These are phyloP conservation scores for Chenopodium formosanum DNA, from an alignment of 148 eudicot genomes.

Conservation along the genomic window DNA sequence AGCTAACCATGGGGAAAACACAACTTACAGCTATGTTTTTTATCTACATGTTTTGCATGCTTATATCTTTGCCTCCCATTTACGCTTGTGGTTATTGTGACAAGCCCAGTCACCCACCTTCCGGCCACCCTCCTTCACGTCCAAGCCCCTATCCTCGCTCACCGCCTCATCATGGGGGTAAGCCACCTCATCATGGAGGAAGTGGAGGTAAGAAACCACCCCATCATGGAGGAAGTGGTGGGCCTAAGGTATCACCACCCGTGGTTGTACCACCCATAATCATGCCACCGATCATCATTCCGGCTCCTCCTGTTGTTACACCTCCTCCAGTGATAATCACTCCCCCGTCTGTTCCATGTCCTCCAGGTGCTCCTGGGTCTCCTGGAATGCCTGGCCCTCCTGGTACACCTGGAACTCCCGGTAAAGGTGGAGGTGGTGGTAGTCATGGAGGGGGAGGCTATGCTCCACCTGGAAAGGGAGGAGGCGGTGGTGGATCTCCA, in stretches of 20 bases:
- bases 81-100: slow-evolving; percentile 62
- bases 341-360: slow-evolving; percentile 45
- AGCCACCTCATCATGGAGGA: slow-evolving; percentile 24
- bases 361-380: slow-evolving; percentile 33
- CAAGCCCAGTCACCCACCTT: slow-evolving; percentile 48
- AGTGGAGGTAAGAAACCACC: slow-evolving; percentile 19
- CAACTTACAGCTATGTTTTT: slow-evolving; percentile 45
- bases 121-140: slow-evolving; percentile 12
- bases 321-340: slow-evolving; percentile 44
- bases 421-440: neutral
- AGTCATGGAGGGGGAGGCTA: slow-evolving; percentile 10
- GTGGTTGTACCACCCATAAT: slow-evolving; percentile 43
- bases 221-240: slow-evolving; percentile 26
- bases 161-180: slow-evolving; percentile 19
- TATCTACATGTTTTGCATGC: slow-evolving; percentile 58
- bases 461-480: neutral
- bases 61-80: slow-evolving; percentile 56
- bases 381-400: slow-evolving; percentile 26
- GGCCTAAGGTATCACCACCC: slow-evolving; percentile 34
- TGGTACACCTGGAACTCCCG: slow-evolving; percentile 22
- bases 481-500: slow-evolving; percentile 16
- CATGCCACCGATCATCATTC: slow-evolving; percentile 27
- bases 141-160: slow-evolving; percentile 32
- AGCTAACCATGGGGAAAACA: slow-evolving; percentile 30
- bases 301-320: slow-evolving; percentile 24